Percentiles rank a stretch among this genome's conserved stretches.
These are phyloP conservation scores for Cyclospora cayetanensis DNA, from an alignment of 169 alveolate species.

Conservation along the genomic window DNA sequence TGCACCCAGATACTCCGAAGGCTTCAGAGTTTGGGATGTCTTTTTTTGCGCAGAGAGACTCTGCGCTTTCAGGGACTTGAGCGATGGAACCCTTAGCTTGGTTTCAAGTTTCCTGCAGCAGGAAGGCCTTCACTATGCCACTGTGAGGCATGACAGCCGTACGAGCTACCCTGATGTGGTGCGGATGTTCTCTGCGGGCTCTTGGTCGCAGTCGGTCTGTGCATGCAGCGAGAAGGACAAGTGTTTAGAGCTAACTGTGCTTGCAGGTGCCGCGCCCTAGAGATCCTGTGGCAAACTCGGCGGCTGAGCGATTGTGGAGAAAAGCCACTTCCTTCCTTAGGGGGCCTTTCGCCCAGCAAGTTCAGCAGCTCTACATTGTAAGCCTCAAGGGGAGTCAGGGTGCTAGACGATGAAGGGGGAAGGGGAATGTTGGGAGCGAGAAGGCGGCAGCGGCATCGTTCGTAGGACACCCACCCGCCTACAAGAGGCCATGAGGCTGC, in stretches of 20 bases:
- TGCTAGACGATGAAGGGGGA: no score
- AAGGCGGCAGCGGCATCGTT: no score
- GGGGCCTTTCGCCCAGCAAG: background rate
- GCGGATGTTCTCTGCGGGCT: no score
- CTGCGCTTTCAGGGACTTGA: background rate
- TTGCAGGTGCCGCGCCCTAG: background rate
- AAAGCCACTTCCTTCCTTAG: background rate
- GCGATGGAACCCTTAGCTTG: background rate
- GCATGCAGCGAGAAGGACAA: no score
- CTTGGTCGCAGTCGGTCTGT: no score
- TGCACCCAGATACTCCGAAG: background rate
- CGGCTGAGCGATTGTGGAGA: background rate
- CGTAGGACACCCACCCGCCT: no score
- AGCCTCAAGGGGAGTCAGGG: no score
- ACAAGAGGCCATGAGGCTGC: no score
- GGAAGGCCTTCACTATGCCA: background rate
- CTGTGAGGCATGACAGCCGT: background rate
- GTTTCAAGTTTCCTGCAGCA: background rate
- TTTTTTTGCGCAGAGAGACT: background rate
- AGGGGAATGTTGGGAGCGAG: no score
- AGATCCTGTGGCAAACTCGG: conserved; percentile 12
- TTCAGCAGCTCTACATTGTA: conserved; percentile 1
- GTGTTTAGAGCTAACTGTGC: no score
- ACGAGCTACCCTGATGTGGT: no score
- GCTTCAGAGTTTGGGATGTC: background rate